Base-by-base conservation (phyloP, 768 basidiomycete species). In the Phanerochaete carnosa region DNA sequence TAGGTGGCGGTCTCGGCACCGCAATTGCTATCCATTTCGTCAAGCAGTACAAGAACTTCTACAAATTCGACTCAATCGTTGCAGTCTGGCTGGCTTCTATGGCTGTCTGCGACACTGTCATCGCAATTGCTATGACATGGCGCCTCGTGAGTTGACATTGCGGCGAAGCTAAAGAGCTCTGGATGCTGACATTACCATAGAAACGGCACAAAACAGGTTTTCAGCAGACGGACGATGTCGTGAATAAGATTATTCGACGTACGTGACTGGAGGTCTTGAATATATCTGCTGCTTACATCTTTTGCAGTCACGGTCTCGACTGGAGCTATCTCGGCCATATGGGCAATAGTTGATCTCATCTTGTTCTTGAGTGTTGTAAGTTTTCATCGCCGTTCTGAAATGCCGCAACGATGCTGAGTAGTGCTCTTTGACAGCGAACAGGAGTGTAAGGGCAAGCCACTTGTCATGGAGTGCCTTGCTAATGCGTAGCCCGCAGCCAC, bases 11-110 rank as follows among this genome's bases (percentile, higher is more conserved):
- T n/a, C 66, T 77, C 30, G 76, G 70, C 22, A 68, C 69, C 28
- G 58, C 74, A 0, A 61, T 75, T 25, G 74, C 70, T 45, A 63
- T 72, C 45, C 66, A 63, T 16, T 62, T 71, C 22, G 66, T 73
- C 6, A 67, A 69, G 0, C 61, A 62, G 8, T 76, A 72, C 53
- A 57, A 60, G 1, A 52, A 73, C 35, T 69, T 77, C 53, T 64
- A 69, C 28, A 68, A 58, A 45, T 76, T 76, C 29, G 63, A 74
- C 55, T 59, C 64, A 13, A 57, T 74, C 45, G 72, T 70, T 46
- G 71, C 73, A 33, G 37, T 72, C 9, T 85, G 83, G 83, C 76
- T 85, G 30, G 64, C 75, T 19, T 66, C 77, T 0, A 75, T 80
- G 13, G 78, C 77, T 5, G 68, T 75, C 12, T 76, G 77, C 12